Evolutionary conservation across 441 rosid genomes (phyloP), one percentile per base, ranked within the genome.

Genomic region (Mallotus repandus): DNA sequence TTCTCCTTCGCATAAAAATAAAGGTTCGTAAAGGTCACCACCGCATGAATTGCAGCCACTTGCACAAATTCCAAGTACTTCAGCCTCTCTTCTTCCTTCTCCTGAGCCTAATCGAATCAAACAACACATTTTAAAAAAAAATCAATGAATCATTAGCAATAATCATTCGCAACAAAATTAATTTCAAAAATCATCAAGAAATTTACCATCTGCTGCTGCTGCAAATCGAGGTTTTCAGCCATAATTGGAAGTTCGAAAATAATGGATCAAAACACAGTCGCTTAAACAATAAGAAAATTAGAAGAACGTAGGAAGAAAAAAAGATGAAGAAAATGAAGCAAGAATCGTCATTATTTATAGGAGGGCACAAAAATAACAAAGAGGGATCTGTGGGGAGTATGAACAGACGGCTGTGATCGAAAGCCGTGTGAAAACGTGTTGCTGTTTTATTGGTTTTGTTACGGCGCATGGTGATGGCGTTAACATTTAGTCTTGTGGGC

Each of bases 11-110:
- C 97, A 80, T 86, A 88, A 11, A 74, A 72, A 77, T 96, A 96
- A 38, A 96, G 78, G 38, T 80, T 77, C 61, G 84, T 25, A 76
- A 91, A 88, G 41, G 89, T 80, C 80, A 90, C 53, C 46, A 81
- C 71, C 0, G 88, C 92, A 70, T 93, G 86, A 5, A 91, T 71
- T n/a, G 89, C 84, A 8, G 93, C 94, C 62, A 85, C 90, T 85
- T 96, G 97, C 69, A 91, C 97, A 58, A 96, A 96, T 76, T 88
- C 88, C 77, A 96, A 76, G 61, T 91, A 93, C 85, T 93, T 93
- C 68, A 96, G 72, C 84, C 85, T 87, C 81, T 87, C 81, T 69
- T 87, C 81, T 69, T 89, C 85, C 78, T 86, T 90, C 78, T 82
- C 84, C 52, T 66, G 72, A 16, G 63, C 75, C 89, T 87, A 68